Evolutionary conservation across 2,329 filamentous ascomycete species (phyloP).

Genomic region (Akanthomyces lecanii): DNA sequence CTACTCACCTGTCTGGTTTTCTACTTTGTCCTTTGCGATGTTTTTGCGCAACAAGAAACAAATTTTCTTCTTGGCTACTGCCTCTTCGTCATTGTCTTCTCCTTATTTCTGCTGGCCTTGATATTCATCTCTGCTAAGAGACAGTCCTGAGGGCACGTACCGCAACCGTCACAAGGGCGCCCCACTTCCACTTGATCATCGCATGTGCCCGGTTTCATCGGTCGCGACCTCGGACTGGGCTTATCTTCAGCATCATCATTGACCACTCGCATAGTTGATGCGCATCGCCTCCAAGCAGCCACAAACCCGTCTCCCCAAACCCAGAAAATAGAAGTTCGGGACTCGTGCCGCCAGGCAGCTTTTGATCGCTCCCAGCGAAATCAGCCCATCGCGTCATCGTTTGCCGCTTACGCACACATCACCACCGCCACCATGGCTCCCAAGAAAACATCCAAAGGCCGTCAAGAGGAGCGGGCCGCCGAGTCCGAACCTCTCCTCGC

Average conservation of each 20-base stretch:
- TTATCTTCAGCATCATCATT: neutral
- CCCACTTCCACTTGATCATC: slow-evolving; percentile 2
- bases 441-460: neutral
- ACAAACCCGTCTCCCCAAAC: neutral
- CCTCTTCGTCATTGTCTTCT: no score
- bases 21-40: no score
- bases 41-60: no score
- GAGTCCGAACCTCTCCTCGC: slow-evolving; percentile 12
- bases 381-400: neutral
- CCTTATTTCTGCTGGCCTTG: no score
- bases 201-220: slow-evolving; percentile 5
- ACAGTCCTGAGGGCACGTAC: neutral
- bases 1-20: no score
- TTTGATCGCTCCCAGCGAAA: neutral
- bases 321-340: neutral
- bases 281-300: neutral
- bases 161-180: neutral
- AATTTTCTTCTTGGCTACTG: no score
- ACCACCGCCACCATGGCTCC: slow-evolving; percentile 11
- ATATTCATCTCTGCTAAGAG: no score
- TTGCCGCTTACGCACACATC: neutral
- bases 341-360: neutral
- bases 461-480: slow-evolving; percentile 2
- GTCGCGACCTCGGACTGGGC: neutral
- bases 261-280: neutral